These are phyloP conservation scores for Penicillium odoratum DNA, from an alignment of 495 filamentous ascomycete species.

Conservation along the genomic window DNA sequence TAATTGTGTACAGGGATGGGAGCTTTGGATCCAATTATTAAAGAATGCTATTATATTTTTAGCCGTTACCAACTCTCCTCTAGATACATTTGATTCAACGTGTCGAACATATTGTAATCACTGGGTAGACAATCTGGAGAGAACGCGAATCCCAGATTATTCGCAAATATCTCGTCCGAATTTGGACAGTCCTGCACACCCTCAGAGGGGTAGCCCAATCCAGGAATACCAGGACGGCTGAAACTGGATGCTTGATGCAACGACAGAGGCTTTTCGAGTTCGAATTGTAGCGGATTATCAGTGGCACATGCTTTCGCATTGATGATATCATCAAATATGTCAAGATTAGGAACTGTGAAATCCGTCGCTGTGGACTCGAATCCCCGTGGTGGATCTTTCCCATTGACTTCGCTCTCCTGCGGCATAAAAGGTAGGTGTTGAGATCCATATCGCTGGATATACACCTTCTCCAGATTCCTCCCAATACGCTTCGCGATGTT, in stretches of 20 bases:
- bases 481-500: conserved; percentile 29
- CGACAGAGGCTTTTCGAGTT: not conserved
- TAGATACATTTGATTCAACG: conserved; percentile 29
- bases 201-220: not conserved
- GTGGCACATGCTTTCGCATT: not conserved
- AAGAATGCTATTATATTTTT: not conserved
- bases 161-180: conserved; percentile 22
- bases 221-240: conserved; percentile 3
- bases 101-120: conserved; percentile 33
- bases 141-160: conserved; percentile 28
- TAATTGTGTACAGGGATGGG: not conserved
- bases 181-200: not conserved
- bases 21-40: not conserved
- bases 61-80: conserved; percentile 24
- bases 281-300: conserved; percentile 2
- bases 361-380: not conserved
- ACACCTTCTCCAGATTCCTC: conserved; percentile 25
- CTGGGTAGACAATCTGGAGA: conserved; percentile 26
- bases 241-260: conserved; percentile 2
- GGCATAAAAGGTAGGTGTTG: conserved; percentile 13
- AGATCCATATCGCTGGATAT: conserved; percentile 18
- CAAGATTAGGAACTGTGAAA: not conserved
- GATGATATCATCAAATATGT: conserved; percentile 13
- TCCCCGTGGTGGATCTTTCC: not conserved
- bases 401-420: not conserved